Conservation (phyloP, 2,329 filamentous ascomycete species). For the Epichloe typhina region DNA sequence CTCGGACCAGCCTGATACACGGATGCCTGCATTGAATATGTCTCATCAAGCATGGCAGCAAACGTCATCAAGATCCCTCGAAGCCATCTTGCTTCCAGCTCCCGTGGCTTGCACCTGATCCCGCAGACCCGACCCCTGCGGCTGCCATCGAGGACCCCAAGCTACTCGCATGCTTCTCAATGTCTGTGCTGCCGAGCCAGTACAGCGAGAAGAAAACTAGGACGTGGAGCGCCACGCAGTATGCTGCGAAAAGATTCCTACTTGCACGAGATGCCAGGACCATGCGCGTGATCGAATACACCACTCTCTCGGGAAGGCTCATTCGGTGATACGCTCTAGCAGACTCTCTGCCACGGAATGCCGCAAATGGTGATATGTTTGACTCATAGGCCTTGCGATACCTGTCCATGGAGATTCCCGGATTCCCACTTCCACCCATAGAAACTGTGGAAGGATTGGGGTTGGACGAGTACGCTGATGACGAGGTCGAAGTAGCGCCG, state of each 20-base stretch:
- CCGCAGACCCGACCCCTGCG: constrained; percentile 31
- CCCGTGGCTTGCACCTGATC: constrained; percentile 27
- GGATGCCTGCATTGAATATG: neutral
- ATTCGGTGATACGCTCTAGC: constrained; percentile 84
- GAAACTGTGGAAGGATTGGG: constrained; percentile 64
- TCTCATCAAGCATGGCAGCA: neutral
- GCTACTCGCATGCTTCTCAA: constrained; percentile 46
- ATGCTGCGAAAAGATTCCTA: constrained; percentile 84
- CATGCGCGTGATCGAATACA: constrained; percentile 83
- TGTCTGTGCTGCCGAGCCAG: constrained; percentile 60
- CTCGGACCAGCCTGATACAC: neutral
- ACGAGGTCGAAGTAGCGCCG: constrained; percentile 44
- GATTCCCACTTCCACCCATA: constrained; percentile 39
- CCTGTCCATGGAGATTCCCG: constrained; percentile 61
- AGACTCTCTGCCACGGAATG: constrained; percentile 87
- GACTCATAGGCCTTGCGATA: constrained; percentile 91
- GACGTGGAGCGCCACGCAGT: constrained; percentile 79
- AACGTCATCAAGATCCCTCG: constrained; percentile 20
- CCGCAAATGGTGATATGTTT: constrained; percentile 89
- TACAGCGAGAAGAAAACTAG: constrained; percentile 80
- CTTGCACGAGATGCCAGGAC: constrained; percentile 82
- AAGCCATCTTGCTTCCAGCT: constrained; percentile 55
- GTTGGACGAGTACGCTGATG: constrained; percentile 53
- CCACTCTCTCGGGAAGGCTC: constrained; percentile 77
- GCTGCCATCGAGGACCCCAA: constrained; percentile 35